phyloP scores from a whole-genome alignment of 768 basidiomycete species.

The Pholiota conissans region DNA sequence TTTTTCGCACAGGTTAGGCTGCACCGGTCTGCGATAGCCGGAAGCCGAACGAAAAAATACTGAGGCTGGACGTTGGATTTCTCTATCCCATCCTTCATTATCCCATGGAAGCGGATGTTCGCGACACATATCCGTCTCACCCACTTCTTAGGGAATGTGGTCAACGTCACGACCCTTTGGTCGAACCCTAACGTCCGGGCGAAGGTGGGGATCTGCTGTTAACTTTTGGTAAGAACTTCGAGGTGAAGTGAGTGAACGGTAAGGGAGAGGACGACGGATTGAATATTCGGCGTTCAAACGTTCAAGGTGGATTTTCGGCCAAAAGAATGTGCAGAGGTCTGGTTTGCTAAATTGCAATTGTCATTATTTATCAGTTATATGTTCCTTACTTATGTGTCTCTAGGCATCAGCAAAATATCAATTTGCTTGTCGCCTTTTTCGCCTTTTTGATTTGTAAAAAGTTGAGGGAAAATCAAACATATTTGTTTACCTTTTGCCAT shows the following conservation, averaged over 20 bases:
- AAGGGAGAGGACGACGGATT: slow-evolving; percentile 30
- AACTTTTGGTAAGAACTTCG: slow-evolving; percentile 34
- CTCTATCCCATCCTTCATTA: slow-evolving; percentile 31
- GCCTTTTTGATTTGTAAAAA: no score
- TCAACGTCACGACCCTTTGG: slow-evolving; percentile 40
- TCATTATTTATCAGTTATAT: no score
- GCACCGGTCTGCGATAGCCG: no score
- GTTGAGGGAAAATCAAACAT: no score
- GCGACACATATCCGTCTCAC: slow-evolving; percentile 36
- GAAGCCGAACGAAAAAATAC: no score
- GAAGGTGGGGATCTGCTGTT: slow-evolving; percentile 31
- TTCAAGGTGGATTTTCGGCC: slow-evolving; percentile 42
- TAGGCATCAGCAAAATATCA: no score
- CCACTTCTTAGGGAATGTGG: slow-evolving; percentile 37
- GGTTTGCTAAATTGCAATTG: no score
- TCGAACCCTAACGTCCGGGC: slow-evolving; percentile 30
- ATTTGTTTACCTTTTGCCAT: no score
- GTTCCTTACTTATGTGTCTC: no score
- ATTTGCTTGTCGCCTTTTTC: no score
- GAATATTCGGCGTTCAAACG: slow-evolving; percentile 37
- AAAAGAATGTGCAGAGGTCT: no score
- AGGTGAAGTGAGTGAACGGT: slow-evolving; percentile 38
- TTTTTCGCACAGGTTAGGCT: no score
- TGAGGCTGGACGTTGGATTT: slow-evolving; percentile 22
- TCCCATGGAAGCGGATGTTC: slow-evolving; percentile 34